Base-by-base conservation (phyloP, 2,329 filamentous ascomycete genomes). In the Fusarium annulatum region DNA sequence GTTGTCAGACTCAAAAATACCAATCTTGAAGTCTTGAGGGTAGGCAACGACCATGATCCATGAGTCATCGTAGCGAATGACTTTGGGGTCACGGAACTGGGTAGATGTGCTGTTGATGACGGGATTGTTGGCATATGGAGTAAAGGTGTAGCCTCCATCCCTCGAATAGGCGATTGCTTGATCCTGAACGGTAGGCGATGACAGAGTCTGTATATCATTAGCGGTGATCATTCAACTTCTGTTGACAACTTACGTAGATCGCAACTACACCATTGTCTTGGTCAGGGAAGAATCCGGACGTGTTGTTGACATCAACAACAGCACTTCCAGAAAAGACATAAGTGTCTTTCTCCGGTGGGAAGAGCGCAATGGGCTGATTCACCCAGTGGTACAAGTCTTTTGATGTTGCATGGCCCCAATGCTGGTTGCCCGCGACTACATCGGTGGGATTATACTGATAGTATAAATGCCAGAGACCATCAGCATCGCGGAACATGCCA, bases 391-490 rank as follows among this genome's bases (percentile, higher is more conserved):
- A 91, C 3, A 92, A 81, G 74, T 93, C 90, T 19, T 81, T 76
- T 38, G 87, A 89, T 3, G 90, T 92, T 5, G 90, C 90, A 75
- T 92, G 90, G 15, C 91, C 90, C 91, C 90, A 92, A 74, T 92
- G 89, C 75, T 91, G 87, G 67, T 90, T 89, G 3, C 89, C 89
- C 82, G 79, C 87, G 2, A 87, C 84, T 12, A 81, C 80, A 5
- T 77, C 85, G 1, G 72, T 78, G 5, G 80, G 80, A 34, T 81
- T 81, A 83, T 86, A 90, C 77, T 92, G 90, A 74, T 92, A 93
- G 80, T 92, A 92, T 4, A 91, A 73, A 77, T 92, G 91, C 80
- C 88, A 93, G 1, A 84, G 83, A 9, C 88, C 89, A 61, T 89
- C 84, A 5, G 80, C 83, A 69, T 91, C 89, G 10, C 86, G 78